Evolutionary conservation across 2,329 filamentous ascomycete genomes (phyloP), one percentile per base, ranked within the genome.

Genomic region (Verticillium alfalfae): DNA sequence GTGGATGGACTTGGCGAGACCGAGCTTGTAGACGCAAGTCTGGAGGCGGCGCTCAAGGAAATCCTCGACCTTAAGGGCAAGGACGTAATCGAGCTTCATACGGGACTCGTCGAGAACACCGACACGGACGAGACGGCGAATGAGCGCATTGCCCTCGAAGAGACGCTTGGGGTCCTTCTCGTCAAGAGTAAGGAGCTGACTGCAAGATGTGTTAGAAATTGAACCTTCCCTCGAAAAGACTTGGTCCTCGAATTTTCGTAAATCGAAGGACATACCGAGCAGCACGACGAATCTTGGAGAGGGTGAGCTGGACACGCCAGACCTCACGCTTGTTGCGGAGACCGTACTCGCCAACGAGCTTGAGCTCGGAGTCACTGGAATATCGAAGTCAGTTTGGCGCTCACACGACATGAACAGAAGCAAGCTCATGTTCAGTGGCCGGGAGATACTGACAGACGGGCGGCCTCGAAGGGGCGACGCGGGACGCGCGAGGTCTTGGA

Each of bases 71-170:
- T 97, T 96, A 66, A 99, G 90, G 84, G 95, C 95, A 79, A 99
- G 86, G 79, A 99, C 95, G 90, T 99, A 97, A 97, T 99, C 95
- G 88, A 99, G 95, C 91, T 97, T 99, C 95, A 99, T 99, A 88
- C 95, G 95, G 80, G 93, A 93, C 87, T 99, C 95, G 81, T 99
- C 95, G 77, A 99, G 92, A 77, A 99, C 95, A 92, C 95, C 95
- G 79, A 98, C 93, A 81, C 95, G 95, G 71, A 99, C 95, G 72
- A 99, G 93, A 91, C 95, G 95, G 81, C 95, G 95, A 90, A 99
- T 99, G 80, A 99, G 89, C 80, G 95, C 95, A 83, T 99, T 99
- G 84, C 95, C 95, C 88, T 99, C 95, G 88, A 99, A 99, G 72
- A 99, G 93, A 84, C 95, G 93, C 90, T 98, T 98, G 81, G 95